phyloP scores from a whole-genome alignment of 2,329 filamentous ascomycete genomes.

The Zalaria obscura region DNA sequence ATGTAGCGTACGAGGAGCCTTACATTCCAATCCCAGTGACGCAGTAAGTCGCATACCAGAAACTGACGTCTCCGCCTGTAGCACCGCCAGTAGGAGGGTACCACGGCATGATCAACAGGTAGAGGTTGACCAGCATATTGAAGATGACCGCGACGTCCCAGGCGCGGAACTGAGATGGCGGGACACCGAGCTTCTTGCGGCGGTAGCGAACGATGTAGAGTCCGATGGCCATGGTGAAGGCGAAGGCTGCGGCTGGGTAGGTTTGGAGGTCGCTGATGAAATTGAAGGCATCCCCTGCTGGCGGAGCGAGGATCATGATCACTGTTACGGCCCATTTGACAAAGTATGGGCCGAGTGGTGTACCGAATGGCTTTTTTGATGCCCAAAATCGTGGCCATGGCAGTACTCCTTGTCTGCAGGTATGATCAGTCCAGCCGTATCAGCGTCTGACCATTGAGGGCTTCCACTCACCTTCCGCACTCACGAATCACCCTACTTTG shows the following conservation, averaged over 20 bases:
- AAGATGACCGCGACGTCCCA: constrained; percentile 47
- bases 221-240: constrained; percentile 41
- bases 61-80: constrained; percentile 51
- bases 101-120: constrained; percentile 57
- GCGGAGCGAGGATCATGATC: constrained; percentile 52
- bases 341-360: constrained; percentile 45
- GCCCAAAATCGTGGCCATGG: constrained; percentile 50
- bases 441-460: not conserved
- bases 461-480: constrained; percentile 27
- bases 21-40: constrained; percentile 50
- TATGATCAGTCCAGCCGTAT: not conserved
- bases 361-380: constrained; percentile 49
- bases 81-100: constrained; percentile 48
- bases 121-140: constrained; percentile 44
- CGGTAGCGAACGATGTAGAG: constrained; percentile 43
- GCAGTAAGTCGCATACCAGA: constrained; percentile 60
- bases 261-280: constrained; percentile 45
- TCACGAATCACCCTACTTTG: constrained; percentile 53
- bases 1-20: constrained; percentile 18
- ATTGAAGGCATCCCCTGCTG: constrained; percentile 53
- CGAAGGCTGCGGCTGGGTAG: constrained; percentile 47
- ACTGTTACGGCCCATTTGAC: constrained; percentile 51
- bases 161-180: constrained; percentile 38
- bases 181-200: constrained; percentile 36
- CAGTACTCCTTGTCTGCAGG: constrained; percentile 34